A percentile compares a stretch with the other conserved stretches of the same genome.
Conservation (phyloP, 805 yeast species). For the Wickerhamomyces mucosus region DNA sequence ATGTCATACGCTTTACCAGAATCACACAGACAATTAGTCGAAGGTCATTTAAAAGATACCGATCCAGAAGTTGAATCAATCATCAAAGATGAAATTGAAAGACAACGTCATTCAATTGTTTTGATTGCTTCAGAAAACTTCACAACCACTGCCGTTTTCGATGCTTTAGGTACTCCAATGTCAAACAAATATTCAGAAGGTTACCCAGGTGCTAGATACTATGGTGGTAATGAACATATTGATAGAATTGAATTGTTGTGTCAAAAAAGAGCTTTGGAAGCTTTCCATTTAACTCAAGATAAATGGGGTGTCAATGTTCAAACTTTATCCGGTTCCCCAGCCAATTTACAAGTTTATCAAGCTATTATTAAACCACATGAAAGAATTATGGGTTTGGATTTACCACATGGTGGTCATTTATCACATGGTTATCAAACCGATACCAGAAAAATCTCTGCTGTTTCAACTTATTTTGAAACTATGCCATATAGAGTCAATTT, state of each 20-base stretch:
- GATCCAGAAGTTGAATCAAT: constrained; percentile 85
- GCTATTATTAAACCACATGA: constrained; percentile 85
- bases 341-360: constrained; percentile 86
- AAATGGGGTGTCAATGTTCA: constrained; percentile 98
- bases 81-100: constrained; percentile 61
- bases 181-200: constrained; percentile 98
- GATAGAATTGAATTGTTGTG: constrained; percentile 86
- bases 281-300: constrained; percentile 65
- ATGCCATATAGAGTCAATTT: constrained; percentile 93
- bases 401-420: constrained; percentile 98
- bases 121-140: constrained; percentile 94
- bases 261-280: constrained; percentile 83
- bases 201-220: constrained; percentile 95
- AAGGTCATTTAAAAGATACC: constrained; percentile 45
- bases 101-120: constrained; percentile 89
- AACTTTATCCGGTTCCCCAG: constrained; percentile 93
- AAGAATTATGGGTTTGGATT: constrained; percentile 92
- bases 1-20: constrained; percentile 60
- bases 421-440: constrained; percentile 96
- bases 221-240: constrained; percentile 95
- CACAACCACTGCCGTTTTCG: constrained; percentile 92
- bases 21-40: constrained; percentile 55
- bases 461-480: constrained; percentile 91
- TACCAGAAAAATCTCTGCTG: constrained; percentile 78
- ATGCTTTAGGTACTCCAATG: constrained; percentile 91